Evolutionary conservation across 495 filamentous ascomycete species (phyloP).

Genomic region (Neurospora tetrasperma): DNA sequence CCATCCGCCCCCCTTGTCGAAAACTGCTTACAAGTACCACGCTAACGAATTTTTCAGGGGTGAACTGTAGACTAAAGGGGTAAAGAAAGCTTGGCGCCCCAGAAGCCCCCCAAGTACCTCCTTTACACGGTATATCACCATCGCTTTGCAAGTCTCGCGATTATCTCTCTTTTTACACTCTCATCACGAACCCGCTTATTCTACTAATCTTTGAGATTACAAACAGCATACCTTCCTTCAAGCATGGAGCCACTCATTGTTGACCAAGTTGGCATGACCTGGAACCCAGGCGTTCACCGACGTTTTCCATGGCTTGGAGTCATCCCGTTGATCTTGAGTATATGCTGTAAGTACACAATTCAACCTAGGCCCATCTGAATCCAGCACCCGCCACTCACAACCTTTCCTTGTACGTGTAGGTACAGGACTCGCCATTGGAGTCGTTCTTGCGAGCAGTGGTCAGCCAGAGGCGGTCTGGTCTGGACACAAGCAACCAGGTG

Average conservation of each 20-base stretch:
- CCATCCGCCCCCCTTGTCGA: too few species aligned
- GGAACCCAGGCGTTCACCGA: neutral
- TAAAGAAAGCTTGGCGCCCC: too few species aligned
- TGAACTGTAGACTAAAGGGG: too few species aligned
- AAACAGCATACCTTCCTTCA: neutral
- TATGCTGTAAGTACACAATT: neutral
- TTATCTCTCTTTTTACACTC: neutral
- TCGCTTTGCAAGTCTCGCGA: too few species aligned
- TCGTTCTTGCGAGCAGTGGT: neutral
- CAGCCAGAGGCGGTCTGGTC: neutral
- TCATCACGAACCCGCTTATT: neutral
- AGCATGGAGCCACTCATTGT: neutral
- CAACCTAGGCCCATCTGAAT: neutral
- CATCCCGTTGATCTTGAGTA: neutral
- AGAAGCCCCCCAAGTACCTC: too few species aligned
- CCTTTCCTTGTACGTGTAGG: neutral
- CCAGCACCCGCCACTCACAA: neutral
- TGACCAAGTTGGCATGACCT: neutral
- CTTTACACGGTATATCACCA: neutral
- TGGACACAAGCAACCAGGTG: neutral
- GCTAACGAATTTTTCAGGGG: too few species aligned
- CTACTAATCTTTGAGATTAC: neutral
- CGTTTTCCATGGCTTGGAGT: neutral
- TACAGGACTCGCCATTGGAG: neutral
- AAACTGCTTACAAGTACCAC: too few species aligned